Base-by-base conservation (phyloP, 2,329 filamentous ascomycete species). In the Hypocrella siamensis region DNA sequence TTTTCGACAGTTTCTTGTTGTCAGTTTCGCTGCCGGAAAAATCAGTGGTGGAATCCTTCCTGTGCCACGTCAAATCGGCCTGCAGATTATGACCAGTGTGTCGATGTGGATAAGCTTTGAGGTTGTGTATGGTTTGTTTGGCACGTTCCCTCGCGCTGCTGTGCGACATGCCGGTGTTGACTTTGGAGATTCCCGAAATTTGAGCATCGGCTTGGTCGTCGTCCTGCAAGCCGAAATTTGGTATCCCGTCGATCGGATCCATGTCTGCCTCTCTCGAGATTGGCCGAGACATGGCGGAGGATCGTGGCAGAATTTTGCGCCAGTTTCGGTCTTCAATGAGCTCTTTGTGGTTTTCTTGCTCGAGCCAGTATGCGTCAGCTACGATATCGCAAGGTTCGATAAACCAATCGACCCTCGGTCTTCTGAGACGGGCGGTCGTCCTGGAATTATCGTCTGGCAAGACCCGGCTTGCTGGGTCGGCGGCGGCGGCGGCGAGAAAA, bases 341-440 rank as follows among this genome's bases (percentile, higher is more conserved):
- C 32, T 66, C 67, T 50, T 86, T 92, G 53, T 94, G 85, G 35
- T 77, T 63, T 19, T 70, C 72, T 45, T 86, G 75, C 49, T 94
- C 84, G 16, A 92, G 58, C 90, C 90, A 98, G 46, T 86, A 83
- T 2, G 79, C 67, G 57, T 98, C 90, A 4, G 86, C 86, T 29
- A 96, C 61, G 52, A 94, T 67, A 49, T 96, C 86, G 34, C 81
- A 76, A 1, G 88, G 82, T 28, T 79, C 72, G 14, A 86, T 72
- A 25, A 72, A 67, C 90, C 90, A 96, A 46, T 93, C 85, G 17
- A 85, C 74, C 36, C 82, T 72, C 1, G 80, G 77, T 30, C 84
- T 71, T 34, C 75, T 74, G 4, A 71, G 60, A 38, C 84, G 84
- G 10, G 62, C 58, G 38, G 59, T 53, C 33, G 50, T 52, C 28